Evolutionary conservation across 805 yeast genomes (phyloP), one percentile per base, ranked within the genome.

Genomic region (Kluyveromyces starmeri): DNA sequence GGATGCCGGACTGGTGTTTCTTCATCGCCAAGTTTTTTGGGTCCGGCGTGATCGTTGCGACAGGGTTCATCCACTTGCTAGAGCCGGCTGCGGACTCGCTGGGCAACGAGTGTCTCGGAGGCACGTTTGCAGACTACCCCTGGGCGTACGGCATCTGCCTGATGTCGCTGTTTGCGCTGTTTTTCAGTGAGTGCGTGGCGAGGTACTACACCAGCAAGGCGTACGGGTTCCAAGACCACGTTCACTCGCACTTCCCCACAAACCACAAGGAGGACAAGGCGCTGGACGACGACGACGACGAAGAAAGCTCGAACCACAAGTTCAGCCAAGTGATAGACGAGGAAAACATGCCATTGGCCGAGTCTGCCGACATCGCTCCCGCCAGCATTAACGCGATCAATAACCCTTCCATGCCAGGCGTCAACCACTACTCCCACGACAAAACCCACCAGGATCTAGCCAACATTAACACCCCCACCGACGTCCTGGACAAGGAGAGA

Each of bases 1-100:
- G 74, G 42, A 46, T 78, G 39, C 85, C 85, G 1, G 47, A 66
- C 10, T 68, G 74, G 73, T 68, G 75, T 43, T 79, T 78, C 57
- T 77, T 78, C 51, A 53, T 75, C 31, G 76, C 83, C 32, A 81
- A 79, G 48, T 81, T 69, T 57, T 83, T 83, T 51, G 94, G 94
- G 41, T 78, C 88, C 3, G 94, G 94, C 36, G 89, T 83, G 32
- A 83, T 83, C 48, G 68, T 83, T 9, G 83, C 89, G 10, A 83
- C 94, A 1, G 83, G 88, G 0, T 80, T 83, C 47, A 75, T 83
- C 20, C 94, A 83, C 59, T 61, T 83, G 40, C 58, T 83, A 39
- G 67, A 72, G 41, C 89, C 85, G 0, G 89, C 92, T 4, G 55
- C 65, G 38, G 81, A 77, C 7, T 66, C 73, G 2, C 61, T 82